phyloP scores from a whole-genome alignment of 192 early-diverging fungal genomes.

The Lobulomyces angularis region DNA sequence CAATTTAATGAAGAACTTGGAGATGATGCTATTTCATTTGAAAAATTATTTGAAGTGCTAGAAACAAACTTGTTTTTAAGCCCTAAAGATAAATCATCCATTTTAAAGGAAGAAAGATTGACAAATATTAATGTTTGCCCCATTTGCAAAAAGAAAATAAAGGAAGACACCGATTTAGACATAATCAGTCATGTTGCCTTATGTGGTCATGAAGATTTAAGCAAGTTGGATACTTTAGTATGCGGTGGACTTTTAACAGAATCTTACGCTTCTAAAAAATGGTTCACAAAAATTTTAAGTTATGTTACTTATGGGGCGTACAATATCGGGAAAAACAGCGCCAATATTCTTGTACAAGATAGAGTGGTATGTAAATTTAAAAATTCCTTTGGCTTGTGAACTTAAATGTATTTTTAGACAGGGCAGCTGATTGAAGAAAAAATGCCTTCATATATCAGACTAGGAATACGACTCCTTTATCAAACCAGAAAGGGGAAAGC shows the following conservation, averaged over 20 bases:
- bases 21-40: conserved; percentile 50
- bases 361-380: conserved; percentile 13
- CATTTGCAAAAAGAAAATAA: conserved; percentile 50
- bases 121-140: conserved; percentile 56
- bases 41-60: conserved; percentile 44
- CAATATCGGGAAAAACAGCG: conserved; percentile 44
- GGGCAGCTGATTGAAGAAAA: conserved; percentile 63
- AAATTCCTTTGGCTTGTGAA: not conserved
- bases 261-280: conserved; percentile 58
- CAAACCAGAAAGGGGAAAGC: conserved; percentile 19
- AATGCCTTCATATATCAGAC: conserved; percentile 61
- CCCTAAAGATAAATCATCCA: conserved; percentile 8
- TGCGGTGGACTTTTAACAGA: conserved; percentile 68
- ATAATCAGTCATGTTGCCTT: conserved; percentile 63
- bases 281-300: conserved; percentile 48
- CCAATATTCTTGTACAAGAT: conserved; percentile 68
- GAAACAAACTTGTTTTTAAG: conserved; percentile 32
- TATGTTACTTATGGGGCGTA: conserved; percentile 54
- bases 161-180: conserved; percentile 44
- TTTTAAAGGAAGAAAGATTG: conserved; percentile 12
- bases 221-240: conserved; percentile 53
- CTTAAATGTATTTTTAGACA: conserved; percentile 12
- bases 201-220: conserved; percentile 58
- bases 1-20: conserved; percentile 30
- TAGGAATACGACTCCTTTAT: conserved; percentile 71